Conservation (phyloP, 1,284 basidiomycete genomes). For the Phellinidium pouzarii region DNA sequence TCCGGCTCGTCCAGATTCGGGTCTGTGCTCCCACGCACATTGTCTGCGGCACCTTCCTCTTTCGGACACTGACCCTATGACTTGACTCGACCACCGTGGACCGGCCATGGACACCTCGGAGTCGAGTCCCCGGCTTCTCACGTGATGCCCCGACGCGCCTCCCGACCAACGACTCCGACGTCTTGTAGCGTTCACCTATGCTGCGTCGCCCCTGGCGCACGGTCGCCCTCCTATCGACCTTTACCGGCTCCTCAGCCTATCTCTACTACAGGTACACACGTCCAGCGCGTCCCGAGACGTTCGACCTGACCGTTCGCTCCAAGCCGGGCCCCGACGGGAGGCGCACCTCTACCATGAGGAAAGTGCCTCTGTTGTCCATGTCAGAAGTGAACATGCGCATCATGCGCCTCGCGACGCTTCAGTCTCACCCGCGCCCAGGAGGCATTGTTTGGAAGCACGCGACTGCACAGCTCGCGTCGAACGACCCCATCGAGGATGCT, state of each 20-base stretch:
- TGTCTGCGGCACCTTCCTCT: too few species aligned
- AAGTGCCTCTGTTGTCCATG: slow-evolving; percentile 53
- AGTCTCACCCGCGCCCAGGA: slow-evolving; percentile 40
- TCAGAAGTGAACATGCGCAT: slow-evolving; percentile 53
- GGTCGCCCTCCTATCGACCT: slow-evolving; percentile 38
- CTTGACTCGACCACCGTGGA: too few species aligned
- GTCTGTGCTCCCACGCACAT: too few species aligned
- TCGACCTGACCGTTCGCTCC: slow-evolving; percentile 47
- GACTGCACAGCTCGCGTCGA: slow-evolving; percentile 75
- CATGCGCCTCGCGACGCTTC: slow-evolving; percentile 44
- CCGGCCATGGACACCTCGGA: too few species aligned
- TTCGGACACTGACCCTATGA: too few species aligned
- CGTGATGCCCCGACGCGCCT: not conserved
- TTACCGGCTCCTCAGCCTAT: slow-evolving; percentile 45
- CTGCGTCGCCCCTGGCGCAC: slow-evolving; percentile 63
- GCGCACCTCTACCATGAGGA: slow-evolving; percentile 42
- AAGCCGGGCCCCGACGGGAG: slow-evolving; percentile 51
- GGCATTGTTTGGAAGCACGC: slow-evolving; percentile 66
- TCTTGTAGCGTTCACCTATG: slow-evolving; percentile 34
- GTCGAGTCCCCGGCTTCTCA: not conserved
- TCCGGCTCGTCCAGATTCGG: too few species aligned
- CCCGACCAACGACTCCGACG: not conserved
- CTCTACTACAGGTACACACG: slow-evolving; percentile 38
- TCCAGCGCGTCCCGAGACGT: slow-evolving; percentile 31
- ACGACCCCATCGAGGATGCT: slow-evolving; percentile 89